These are phyloP conservation scores for Kodamaea restingae DNA, from an alignment of 805 yeast species.

Conservation along the genomic window DNA sequence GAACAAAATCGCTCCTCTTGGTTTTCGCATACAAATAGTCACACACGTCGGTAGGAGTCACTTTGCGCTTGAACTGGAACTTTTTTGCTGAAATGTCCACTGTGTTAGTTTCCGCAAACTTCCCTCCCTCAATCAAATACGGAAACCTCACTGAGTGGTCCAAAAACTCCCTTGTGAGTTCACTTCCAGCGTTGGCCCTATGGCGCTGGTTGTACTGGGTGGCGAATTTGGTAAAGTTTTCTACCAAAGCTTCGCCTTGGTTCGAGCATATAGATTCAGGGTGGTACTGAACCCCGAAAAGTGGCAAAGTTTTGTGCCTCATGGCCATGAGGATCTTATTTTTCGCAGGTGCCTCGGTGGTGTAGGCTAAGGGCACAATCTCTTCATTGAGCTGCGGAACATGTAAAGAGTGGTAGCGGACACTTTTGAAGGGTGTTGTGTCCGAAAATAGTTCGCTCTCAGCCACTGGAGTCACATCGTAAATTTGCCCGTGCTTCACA, in stretches of 20 bases:
- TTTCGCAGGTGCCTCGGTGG: slow-evolving; percentile 41
- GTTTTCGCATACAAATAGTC: slow-evolving; percentile 32
- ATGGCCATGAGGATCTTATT: slow-evolving; percentile 72
- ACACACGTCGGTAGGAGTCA: slow-evolving; percentile 47
- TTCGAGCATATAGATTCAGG: slow-evolving; percentile 91
- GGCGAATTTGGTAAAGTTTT: slow-evolving; percentile 59
- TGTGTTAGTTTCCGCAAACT: slow-evolving; percentile 5
- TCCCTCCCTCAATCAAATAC: slow-evolving; percentile 16
- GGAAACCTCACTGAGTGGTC: slow-evolving; percentile 21
- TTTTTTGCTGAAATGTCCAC: slow-evolving; percentile 7
- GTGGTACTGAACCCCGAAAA: slow-evolving; percentile 94
- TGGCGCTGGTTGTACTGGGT: slow-evolving; percentile 22
- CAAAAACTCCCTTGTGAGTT: slow-evolving; percentile 9
- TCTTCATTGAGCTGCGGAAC: slow-evolving; percentile 34
- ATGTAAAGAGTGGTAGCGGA: slow-evolving; percentile 84
- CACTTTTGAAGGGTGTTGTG: slow-evolving; percentile 54
- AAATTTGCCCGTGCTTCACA: slow-evolving; percentile 85
- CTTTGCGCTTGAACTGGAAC: slow-evolving; percentile 7
- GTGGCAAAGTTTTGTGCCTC: slow-evolving; percentile 55
- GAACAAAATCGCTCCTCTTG: slow-evolving; percentile 36
- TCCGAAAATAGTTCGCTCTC: slow-evolving; percentile 12
- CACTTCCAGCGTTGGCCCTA: slow-evolving; percentile 13
- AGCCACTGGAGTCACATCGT: slow-evolving; percentile 47
- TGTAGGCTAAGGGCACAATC: slow-evolving; percentile 59
- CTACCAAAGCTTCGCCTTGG: slow-evolving; percentile 54